Conservation (phyloP, 2,329 filamentous ascomycete species). For the Cercospora sesami region DNA sequence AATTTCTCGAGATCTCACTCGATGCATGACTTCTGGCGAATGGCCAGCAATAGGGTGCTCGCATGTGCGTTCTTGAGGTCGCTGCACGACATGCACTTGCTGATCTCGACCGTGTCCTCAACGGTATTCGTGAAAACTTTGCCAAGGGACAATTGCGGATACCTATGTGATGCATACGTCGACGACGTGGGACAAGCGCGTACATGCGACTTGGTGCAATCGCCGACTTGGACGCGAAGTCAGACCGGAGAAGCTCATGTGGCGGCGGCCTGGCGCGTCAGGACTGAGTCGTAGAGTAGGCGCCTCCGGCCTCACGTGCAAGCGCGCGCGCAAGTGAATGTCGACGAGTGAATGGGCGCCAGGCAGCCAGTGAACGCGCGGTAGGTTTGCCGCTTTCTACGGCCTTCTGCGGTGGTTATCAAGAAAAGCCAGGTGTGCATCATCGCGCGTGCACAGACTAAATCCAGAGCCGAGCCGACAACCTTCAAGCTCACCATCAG, state of each 20-base stretch:
- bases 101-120: not conserved
- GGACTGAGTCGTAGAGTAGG: not conserved
- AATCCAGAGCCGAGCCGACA: slow-evolving; percentile 6
- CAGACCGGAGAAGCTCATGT: not conserved
- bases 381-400: slow-evolving; percentile 7
- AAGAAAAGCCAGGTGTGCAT: slow-evolving; percentile 7
- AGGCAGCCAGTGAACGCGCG: slow-evolving; percentile 4
- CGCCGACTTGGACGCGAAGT: slow-evolving; percentile 4
- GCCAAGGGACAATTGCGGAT: slow-evolving; percentile 1
- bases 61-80: not conserved
- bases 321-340: slow-evolving; percentile 7
- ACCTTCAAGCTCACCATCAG: slow-evolving; percentile 10
- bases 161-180: not conserved
- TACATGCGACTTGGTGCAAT: not conserved
- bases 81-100: not conserved
- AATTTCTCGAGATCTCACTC: not conserved
- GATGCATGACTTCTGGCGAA: not conserved
- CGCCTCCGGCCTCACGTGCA: not conserved
- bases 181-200: slow-evolving; percentile 7
- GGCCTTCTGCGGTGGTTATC: slow-evolving; percentile 6
- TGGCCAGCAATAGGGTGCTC: not conserved
- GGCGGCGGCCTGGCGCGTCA: not conserved
- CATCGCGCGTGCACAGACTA: slow-evolving; percentile 1
- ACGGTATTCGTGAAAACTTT: not conserved
- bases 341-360: not conserved